Evolutionary conservation across 306 rosid genomes (phyloP).

Genomic region (Quercus mongolica): DNA sequence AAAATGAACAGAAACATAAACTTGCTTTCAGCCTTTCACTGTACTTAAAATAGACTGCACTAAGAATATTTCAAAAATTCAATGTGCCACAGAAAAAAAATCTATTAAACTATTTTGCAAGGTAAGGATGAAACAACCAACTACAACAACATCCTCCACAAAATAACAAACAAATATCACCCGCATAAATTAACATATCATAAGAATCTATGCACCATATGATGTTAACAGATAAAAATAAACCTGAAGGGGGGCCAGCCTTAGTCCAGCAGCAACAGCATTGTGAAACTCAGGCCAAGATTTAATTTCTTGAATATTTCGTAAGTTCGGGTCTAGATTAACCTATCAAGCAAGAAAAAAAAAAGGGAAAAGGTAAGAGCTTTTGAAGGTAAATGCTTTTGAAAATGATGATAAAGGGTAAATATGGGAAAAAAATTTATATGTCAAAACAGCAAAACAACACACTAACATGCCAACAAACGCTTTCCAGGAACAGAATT

Average conservation of each 20-base stretch:
- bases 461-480: conserved; percentile 4
- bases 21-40: neutral
- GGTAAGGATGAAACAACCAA: neutral
- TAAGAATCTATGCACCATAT: neutral
- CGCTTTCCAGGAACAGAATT: conserved; percentile 9
- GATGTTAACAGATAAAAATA: conserved; percentile 7
- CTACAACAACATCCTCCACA: neutral
- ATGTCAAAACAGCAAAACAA: conserved; percentile 14
- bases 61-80: neutral
- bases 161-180: neutral
- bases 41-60: neutral
- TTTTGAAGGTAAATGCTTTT: conserved; percentile 3
- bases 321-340: conserved; percentile 76
- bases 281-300: conserved; percentile 98
- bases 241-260: conserved; percentile 98
- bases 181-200: neutral
- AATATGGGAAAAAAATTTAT: conserved; percentile 1
- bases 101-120: neutral
- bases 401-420: neutral
- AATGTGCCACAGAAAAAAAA: neutral
- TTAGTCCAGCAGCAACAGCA: conserved; percentile 96
- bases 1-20: neutral
- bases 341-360: conserved; percentile 44
- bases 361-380: too few species aligned
- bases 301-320: conserved; percentile 87